Evolutionary conservation across 2,329 filamentous ascomycete species (phyloP), one percentile per base, ranked within the genome.

Genomic region (Colletotrichum eremochloae): DNA sequence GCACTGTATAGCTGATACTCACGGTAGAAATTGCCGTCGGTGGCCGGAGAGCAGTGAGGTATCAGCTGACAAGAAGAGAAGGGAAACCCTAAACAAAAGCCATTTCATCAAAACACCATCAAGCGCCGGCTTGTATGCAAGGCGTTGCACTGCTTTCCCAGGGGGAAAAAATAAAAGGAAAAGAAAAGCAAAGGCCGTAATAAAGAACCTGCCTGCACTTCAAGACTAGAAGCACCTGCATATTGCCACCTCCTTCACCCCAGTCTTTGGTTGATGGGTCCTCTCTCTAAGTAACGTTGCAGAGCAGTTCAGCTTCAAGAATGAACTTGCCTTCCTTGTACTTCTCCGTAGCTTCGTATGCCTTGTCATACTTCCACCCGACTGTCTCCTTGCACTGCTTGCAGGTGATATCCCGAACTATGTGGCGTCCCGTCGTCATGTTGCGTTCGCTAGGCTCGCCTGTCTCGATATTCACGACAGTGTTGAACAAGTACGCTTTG

Each of bases 301-400:
- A 96, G 50, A 98, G 87, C 75, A 98, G 84, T 85, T 97, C 95
- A 42, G 93, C 94, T 86, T 98, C 96, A 69, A 99, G 87, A 72
- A 99, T 99, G 81, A 93, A 98, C 85, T 98, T 99, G 68, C 95
- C 95, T 87, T 99, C 96, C 86, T 99, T 99, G 85, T 99, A 99
- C 84, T 97, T 97, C 88, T 99, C 96, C 75, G 88, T 92, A 44
- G 86, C 83, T 85, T 99, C 96, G 81, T 93, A 98, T 1, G 96
- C 96, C 85, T 97, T 97, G 83, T 99, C 96, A 81, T 99, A 99
- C 82, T 97, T 98, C 96, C 96, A 99, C 46, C 96, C 96, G 65
- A 99, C 96, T 40, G 92, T 93, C 82, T 95, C 93, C 80, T 93
- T 93, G 88, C 96, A 99, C 82, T 97, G 94, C 71, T 93, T 89